Conservation (phyloP, 2,329 filamentous ascomycete genomes). For the Trichoderma hamatum region DNA sequence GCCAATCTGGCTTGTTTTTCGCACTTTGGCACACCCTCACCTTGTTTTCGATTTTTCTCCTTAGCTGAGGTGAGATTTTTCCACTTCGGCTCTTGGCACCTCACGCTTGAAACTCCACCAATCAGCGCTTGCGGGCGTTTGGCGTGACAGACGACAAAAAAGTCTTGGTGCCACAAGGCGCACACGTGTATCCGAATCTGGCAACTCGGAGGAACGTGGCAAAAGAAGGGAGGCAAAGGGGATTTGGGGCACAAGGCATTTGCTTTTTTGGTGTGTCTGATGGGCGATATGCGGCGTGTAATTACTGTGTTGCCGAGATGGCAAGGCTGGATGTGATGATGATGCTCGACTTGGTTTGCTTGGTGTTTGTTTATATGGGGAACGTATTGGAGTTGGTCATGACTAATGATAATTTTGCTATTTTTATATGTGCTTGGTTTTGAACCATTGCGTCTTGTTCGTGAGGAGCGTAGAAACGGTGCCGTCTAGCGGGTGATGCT, state of each 20-base stretch:
- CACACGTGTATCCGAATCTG: not conserved
- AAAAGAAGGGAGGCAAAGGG: not conserved
- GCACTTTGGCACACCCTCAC: not conserved
- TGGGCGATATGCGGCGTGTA: not conserved
- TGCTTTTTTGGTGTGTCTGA: not conserved
- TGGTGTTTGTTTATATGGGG: not conserved
- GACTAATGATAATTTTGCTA: not conserved
- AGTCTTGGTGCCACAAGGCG: not conserved
- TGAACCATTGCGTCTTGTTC: not conserved
- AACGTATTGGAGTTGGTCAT: not conserved
- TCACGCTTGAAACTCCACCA: conserved; percentile 7
- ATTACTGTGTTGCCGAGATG: not conserved
- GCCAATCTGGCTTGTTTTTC: not conserved
- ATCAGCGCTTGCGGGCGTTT: not conserved
- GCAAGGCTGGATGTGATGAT: not conserved
- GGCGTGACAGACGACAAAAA: not conserved
- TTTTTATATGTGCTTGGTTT: not conserved
- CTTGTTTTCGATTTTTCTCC: not conserved
- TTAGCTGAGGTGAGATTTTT: conserved; percentile 17
- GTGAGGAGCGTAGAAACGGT: not conserved
- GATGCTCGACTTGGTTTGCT: not conserved
- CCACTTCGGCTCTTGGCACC: not conserved
- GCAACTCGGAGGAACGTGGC: not conserved
- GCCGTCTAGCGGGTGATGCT: not conserved
- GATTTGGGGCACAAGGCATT: not conserved